Evolutionary conservation across 306 rosid species (phyloP).

Genomic region (Fragaria iinumae): DNA sequence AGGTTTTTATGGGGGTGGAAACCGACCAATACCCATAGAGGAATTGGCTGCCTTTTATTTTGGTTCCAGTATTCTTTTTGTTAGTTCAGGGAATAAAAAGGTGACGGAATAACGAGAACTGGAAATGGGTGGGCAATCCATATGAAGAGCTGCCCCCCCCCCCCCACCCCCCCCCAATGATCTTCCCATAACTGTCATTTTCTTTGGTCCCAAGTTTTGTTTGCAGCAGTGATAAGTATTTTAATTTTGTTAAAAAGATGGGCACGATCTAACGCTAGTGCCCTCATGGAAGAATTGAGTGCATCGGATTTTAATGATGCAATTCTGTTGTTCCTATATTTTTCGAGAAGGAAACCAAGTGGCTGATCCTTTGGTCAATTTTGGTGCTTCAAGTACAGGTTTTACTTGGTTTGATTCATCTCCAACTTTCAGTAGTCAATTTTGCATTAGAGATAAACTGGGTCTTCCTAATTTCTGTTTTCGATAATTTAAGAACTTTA

Average conservation of each 20-base stretch:
- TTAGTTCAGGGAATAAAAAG: slow-evolving; percentile 38
- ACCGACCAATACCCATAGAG: slow-evolving; percentile 51
- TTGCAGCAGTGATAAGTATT: not conserved
- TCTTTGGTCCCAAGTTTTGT: slow-evolving; percentile 21
- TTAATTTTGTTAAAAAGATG: not conserved
- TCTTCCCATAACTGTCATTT: slow-evolving; percentile 63
- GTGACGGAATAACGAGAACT: slow-evolving; percentile 43
- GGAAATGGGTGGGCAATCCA: slow-evolving; percentile 31
- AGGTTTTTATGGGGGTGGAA: slow-evolving; percentile 50
- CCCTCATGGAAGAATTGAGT: not conserved
- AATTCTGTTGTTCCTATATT: too few species aligned
- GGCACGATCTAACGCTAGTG: not conserved
- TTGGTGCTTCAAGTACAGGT: too few species aligned
- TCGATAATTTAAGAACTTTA: too few species aligned
- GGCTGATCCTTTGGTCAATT: too few species aligned
- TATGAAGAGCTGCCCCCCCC: slow-evolving; percentile 31
- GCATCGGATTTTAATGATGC: too few species aligned
- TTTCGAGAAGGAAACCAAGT: too few species aligned
- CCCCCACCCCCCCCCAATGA: slow-evolving; percentile 58
- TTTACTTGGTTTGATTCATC: too few species aligned
- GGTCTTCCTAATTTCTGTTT: too few species aligned
- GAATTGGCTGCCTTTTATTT: slow-evolving; percentile 27
- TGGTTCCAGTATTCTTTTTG: not conserved
- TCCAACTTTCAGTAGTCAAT: too few species aligned
- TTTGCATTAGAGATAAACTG: too few species aligned